Base-by-base conservation (phyloP, 2,329 filamentous ascomycete genomes). In the Talaromyces amestolkiae region DNA sequence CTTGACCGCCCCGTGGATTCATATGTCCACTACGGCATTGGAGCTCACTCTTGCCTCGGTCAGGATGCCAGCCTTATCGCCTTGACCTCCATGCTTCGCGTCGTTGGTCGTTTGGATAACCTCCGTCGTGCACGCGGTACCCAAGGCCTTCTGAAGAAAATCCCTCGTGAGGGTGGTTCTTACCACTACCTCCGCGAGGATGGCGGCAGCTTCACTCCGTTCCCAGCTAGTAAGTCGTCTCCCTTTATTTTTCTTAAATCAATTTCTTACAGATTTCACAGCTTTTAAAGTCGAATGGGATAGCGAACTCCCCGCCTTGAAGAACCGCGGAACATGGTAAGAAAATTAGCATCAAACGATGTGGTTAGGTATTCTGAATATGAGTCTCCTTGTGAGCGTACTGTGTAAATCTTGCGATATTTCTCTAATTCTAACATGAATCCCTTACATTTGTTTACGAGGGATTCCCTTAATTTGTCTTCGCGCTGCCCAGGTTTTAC, bases 81-180 rank as follows among this genome's bases (percentile, higher is more conserved):
- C 0, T 78, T 93, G 65, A 85, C 86, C 0, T 85, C 89, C 68
- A 88, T 92, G 81, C 85, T 92, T 75, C 85, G 89, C 58, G 84
- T 85, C 0, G 77, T 91, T 1, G 90, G 89, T 71, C 79, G 82
- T 66, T 80, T 87, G 69, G 82, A 85, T 69, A 87, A 87, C 63
- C 74, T 93, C 11, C 80, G 87, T 6, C 82, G 87, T 35, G 87
- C 86, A 0, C 79, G 85, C 0, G 90, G 90, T 0, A 78, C 84
- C 0, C 87, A 90, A 76, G 90, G 90, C 0, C 78, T 87, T 72
- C 74, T 92, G 68, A 91, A 91, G 81, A 89, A 86, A 79, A 81
- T 91, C 1, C 77, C 80, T 0, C 80, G 82, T 9, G 79, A 81
- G 0, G 85, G 83, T 0, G 86, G 85, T 0, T 84, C 83, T 73